Conservation (phyloP, 2,329 filamentous ascomycete species). For the Verruconis gallopava region DNA sequence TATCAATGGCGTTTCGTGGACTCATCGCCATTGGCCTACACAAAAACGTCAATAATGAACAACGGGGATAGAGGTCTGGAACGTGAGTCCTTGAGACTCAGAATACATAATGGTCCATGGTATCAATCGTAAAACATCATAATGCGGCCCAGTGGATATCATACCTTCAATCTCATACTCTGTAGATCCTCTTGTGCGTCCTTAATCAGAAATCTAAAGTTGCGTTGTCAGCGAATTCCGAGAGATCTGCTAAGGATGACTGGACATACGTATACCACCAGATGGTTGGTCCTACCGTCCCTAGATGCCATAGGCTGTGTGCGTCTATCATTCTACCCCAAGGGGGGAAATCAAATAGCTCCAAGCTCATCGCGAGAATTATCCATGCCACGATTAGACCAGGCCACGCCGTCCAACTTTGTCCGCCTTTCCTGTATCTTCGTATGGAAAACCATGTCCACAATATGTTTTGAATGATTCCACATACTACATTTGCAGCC, state of each 20-base stretch:
- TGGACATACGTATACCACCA: conserved; percentile 85
- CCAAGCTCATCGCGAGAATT: conserved; percentile 85
- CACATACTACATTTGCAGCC: conserved; percentile 78
- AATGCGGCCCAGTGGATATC: background rate
- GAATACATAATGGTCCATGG: background rate
- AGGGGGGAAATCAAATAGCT: conserved; percentile 87
- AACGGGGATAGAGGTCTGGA: background rate
- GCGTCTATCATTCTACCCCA: conserved; percentile 74
- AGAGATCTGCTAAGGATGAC: conserved; percentile 11
- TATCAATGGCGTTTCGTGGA: background rate
- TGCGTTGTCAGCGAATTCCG: conserved; percentile 10
- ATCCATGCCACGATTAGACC: conserved; percentile 87
- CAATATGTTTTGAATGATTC: conserved; percentile 65
- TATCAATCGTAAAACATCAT: background rate
- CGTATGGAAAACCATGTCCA: conserved; percentile 76
- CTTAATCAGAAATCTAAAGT: conserved; percentile 64
- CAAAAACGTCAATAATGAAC: background rate
- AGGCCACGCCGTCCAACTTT: conserved; percentile 77
- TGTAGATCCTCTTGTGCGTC: conserved; percentile 76
- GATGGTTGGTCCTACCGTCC: conserved; percentile 75
- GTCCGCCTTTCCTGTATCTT: conserved; percentile 57
- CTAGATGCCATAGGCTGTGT: conserved; percentile 90
- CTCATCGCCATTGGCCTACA: background rate
- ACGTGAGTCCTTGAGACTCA: background rate
- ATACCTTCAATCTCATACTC: conserved; percentile 59